A percentile compares a stretch with the other conserved stretches of the same genome.
Evolutionary conservation across 805 yeast species (phyloP).

Genomic region (Ogataea parapolymorpha): DNA sequence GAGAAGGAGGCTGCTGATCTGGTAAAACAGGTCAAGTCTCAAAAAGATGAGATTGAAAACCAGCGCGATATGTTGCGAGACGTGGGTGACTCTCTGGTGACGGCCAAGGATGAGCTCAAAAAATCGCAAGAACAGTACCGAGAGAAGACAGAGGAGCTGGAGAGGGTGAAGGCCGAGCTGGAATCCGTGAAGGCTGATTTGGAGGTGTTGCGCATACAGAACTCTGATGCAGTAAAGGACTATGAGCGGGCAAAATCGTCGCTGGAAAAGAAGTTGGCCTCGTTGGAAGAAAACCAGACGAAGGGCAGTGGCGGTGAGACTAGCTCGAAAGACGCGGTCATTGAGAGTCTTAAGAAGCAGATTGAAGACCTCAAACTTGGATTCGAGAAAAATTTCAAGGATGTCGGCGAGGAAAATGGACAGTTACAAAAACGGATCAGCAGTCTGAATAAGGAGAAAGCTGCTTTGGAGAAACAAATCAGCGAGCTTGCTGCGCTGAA

Average conservation of each 20-base stretch:
- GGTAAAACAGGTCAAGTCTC: constrained; percentile 35
- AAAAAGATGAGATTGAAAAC: constrained; percentile 61
- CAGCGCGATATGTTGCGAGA: constrained; percentile 72
- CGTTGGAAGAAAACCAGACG: constrained; percentile 10
- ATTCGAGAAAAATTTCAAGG: constrained; percentile 23
- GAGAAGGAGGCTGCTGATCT: constrained; percentile 13
- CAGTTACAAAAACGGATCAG: constrained; percentile 31
- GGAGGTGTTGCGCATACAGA: constrained; percentile 35
- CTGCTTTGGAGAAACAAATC: constrained; percentile 19
- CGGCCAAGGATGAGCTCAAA: constrained; percentile 53
- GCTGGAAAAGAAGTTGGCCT: constrained; percentile 25
- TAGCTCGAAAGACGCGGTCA: constrained; percentile 18
- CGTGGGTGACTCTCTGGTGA: constrained; percentile 77
- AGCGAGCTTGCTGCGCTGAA: constrained; percentile 40
- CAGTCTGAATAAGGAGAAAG: constrained; percentile 37
- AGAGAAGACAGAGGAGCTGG: constrained; percentile 4
- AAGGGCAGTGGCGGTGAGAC: constrained; percentile 7
- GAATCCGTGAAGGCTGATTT: constrained; percentile 19
- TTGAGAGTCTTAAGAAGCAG: constrained; percentile 16
- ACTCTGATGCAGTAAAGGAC: constrained; percentile 34
- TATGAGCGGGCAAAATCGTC: constrained; percentile 31
- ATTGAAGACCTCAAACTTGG: constrained; percentile 17
- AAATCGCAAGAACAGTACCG: background rate
- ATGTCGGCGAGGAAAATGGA: constrained; percentile 28
- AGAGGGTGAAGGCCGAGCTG: constrained; percentile 16